Conservation (phyloP, 345 rosid genomes). For the Arabidopsis suecica region DNA sequence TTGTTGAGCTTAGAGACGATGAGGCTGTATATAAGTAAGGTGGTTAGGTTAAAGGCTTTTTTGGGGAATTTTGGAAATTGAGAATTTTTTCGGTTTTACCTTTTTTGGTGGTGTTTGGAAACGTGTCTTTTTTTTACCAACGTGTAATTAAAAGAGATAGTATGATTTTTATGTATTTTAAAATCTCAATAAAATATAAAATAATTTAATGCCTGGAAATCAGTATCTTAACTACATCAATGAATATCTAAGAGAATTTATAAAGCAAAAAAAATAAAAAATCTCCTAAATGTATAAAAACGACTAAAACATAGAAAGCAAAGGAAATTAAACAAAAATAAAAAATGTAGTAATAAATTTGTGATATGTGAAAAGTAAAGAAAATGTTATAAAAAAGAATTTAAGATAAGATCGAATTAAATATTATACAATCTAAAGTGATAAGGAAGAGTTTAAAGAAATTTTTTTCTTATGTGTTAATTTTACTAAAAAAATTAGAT, state of each 20-base stretch:
- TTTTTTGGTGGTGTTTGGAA: conserved; percentile 16
- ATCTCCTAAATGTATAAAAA: background rate
- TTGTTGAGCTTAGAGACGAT: conserved; percentile 8
- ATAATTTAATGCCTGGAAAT: background rate
- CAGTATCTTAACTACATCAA: background rate
- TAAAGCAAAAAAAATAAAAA: background rate
- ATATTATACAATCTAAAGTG: background rate
- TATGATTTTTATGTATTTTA: background rate
- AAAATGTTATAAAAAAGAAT: background rate
- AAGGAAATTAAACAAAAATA: background rate
- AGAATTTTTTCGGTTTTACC: background rate
- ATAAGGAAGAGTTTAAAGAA: background rate
- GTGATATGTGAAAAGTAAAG: background rate
- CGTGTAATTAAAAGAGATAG: conserved; percentile 9
- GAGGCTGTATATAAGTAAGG: background rate
- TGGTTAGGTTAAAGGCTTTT: conserved; percentile 16
- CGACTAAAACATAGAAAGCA: background rate
- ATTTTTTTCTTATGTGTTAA: background rate
- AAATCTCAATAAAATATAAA: background rate
- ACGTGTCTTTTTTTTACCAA: conserved; percentile 8
- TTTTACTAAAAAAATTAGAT: background rate
- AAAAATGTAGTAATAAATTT: background rate
- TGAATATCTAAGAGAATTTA: background rate
- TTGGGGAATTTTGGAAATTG: background rate
- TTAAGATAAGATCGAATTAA: background rate